Conservation (phyloP, 495 filamentous ascomycete species). For the Extremus antarcticus region DNA sequence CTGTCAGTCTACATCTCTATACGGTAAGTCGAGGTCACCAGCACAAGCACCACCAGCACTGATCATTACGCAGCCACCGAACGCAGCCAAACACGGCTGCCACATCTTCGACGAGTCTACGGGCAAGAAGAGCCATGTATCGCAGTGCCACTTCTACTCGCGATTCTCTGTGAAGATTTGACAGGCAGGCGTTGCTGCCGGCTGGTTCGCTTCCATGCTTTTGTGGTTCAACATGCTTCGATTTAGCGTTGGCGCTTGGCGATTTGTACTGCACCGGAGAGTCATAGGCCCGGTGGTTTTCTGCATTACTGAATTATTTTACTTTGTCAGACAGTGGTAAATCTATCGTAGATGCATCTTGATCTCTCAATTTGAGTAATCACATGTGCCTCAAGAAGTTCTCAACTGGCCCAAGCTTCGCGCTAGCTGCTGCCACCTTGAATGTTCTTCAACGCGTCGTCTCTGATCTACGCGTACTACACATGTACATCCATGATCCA, state of each 20-base stretch:
- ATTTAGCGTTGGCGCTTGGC: not conserved
- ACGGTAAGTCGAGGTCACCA: slow-evolving; percentile 4
- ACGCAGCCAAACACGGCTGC: slow-evolving; percentile 65
- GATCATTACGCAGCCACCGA: slow-evolving; percentile 46
- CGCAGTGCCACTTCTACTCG: slow-evolving; percentile 53
- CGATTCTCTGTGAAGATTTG: slow-evolving; percentile 31
- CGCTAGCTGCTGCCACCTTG: too few relatives aligned
- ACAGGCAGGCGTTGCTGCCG: too few relatives aligned
- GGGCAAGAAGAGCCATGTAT: slow-evolving; percentile 58
- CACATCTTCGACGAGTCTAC: slow-evolving; percentile 61
- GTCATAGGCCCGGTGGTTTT: too few relatives aligned
- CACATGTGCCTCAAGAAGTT: too few relatives aligned
- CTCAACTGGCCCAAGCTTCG: too few relatives aligned
- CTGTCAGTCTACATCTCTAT: slow-evolving; percentile 64
- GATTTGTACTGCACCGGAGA: too few relatives aligned
- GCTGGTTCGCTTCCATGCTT: not conserved
- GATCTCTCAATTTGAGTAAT: too few relatives aligned
- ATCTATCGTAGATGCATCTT: too few relatives aligned
- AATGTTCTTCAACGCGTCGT: not conserved
- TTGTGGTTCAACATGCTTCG: not conserved
- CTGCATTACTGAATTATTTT: too few relatives aligned
- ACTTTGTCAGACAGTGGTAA: too few relatives aligned
- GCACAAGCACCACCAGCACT: not conserved
- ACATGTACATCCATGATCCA: not conserved
- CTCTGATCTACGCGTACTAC: not conserved